phyloP scores from a whole-genome alignment of 345 rosid genomes.

The Nasturtium officinale region DNA sequence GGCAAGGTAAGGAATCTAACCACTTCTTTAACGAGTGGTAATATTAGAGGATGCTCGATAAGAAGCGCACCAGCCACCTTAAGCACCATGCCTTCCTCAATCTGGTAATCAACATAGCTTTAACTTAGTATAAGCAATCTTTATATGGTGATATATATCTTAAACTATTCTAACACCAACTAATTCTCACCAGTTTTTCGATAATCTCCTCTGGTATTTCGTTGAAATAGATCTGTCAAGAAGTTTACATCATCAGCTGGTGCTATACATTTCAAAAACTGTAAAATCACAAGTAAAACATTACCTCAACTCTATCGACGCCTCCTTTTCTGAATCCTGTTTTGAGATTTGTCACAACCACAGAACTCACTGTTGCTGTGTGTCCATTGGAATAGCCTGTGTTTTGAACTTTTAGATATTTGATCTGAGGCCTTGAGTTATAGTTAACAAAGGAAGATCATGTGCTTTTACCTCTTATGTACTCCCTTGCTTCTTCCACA shows the following conservation, averaged over 20 bases:
- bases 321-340: conserved; percentile 72
- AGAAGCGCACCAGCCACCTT: conserved; percentile 81
- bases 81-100: conserved; percentile 76
- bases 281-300: neutral
- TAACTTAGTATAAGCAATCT: neutral
- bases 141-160: neutral
- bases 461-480: conserved; percentile 63
- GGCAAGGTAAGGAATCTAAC: conserved; percentile 45
- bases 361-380: conserved; percentile 82
- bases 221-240: conserved; percentile 76
- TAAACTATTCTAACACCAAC: neutral
- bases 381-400: conserved; percentile 77
- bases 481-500: conserved; percentile 73
- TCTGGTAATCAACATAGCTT: conserved; percentile 44
- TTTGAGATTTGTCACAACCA: conserved; percentile 74
- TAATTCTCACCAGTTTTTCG: conserved; percentile 65
- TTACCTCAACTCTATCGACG: conserved; percentile 85
- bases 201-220: conserved; percentile 81
- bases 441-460: conserved; percentile 2
- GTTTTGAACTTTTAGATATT: conserved; percentile 13
- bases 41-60: conserved; percentile 73
- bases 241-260: conserved; percentile 11
- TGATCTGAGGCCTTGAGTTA: neutral
- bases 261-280: neutral
- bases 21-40: conserved; percentile 74